A percentile compares a stretch with the other conserved stretches of the same genome.
phyloP scores from a whole-genome alignment of 139 green algal genomes.

The Tetraselmis striata region DNA sequence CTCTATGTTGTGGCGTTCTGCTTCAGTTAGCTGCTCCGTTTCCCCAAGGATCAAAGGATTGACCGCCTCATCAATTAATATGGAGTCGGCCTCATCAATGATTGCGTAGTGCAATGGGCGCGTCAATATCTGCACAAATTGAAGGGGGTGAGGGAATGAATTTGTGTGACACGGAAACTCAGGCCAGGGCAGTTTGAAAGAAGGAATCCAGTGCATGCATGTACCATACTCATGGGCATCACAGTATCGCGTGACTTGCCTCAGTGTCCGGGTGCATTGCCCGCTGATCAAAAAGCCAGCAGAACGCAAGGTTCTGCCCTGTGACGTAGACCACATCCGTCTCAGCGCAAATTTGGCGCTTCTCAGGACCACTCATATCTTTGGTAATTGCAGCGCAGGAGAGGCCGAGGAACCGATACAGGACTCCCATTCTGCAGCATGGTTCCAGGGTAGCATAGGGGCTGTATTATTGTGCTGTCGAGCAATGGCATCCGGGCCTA shows the following conservation, averaged over 20 bases:
- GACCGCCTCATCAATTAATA: conserved; percentile 69
- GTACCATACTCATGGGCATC: too few relatives aligned
- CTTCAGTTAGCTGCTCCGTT: not conserved
- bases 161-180: too few relatives aligned
- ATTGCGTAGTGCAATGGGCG: conserved; percentile 66
- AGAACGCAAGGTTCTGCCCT: not conserved
- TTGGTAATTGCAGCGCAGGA: not conserved
- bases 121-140: not conserved
- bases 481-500: too few relatives aligned
- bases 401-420: not conserved
- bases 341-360: not conserved
- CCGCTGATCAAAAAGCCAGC: conserved; percentile 10
- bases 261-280: not conserved
- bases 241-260: too few relatives aligned
- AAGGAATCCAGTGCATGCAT: too few relatives aligned
- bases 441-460: not conserved
- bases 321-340: not conserved
- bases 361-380: not conserved
- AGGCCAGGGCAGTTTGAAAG: too few relatives aligned
- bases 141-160: too few relatives aligned
- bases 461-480: not conserved
- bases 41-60: conserved; percentile 56
- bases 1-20: too few relatives aligned
- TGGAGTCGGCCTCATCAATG: conserved; percentile 75
- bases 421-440: not conserved